These are phyloP conservation scores for Pleurotus cornucopiae DNA, from an alignment of 768 basidiomycete species.

Conservation along the genomic window DNA sequence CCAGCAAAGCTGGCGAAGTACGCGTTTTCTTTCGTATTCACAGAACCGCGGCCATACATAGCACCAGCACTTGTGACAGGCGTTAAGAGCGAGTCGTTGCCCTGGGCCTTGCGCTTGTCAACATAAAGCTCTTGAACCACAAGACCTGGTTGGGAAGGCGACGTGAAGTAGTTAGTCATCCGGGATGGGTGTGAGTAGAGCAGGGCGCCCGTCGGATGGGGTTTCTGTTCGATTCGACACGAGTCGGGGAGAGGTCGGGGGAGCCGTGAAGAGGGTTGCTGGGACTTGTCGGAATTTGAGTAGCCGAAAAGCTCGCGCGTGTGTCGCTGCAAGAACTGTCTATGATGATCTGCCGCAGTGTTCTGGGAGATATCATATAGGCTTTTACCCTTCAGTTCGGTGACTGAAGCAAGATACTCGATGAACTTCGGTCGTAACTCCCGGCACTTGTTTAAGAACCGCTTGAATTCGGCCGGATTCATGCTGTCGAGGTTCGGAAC, in stretches of 20 bases:
- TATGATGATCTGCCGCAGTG: slow-evolving; percentile 19
- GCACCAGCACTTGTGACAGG: not conserved
- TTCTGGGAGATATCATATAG: slow-evolving; percentile 22
- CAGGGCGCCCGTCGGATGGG: slow-evolving; percentile 62
- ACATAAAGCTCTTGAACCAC: slow-evolving; percentile 31
- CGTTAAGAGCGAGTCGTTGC: not conserved
- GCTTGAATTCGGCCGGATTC: slow-evolving; percentile 51
- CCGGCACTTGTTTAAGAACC: slow-evolving; percentile 59
- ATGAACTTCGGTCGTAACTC: slow-evolving; percentile 52
- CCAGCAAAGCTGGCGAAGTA: slow-evolving; percentile 43
- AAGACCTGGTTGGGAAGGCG: slow-evolving; percentile 55
- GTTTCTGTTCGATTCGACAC: slow-evolving; percentile 52
- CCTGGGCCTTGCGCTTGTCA: slow-evolving; percentile 7
- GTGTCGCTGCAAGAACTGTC: slow-evolving; percentile 35
- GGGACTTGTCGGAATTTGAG: slow-evolving; percentile 25
- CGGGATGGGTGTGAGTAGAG: slow-evolving; percentile 50
- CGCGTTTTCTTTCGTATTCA: not conserved
- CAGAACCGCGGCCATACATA: not conserved
- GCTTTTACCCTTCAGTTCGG: slow-evolving; percentile 12
- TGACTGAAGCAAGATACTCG: slow-evolving; percentile 28
- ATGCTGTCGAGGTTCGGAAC: slow-evolving; percentile 58
- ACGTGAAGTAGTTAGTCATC: slow-evolving; percentile 51
- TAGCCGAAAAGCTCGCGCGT: slow-evolving; percentile 13
- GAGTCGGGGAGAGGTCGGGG: slow-evolving; percentile 15
- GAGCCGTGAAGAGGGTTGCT: slow-evolving; percentile 14